Evolutionary conservation across 2,329 filamentous ascomycete species (phyloP), one percentile per base, ranked within the genome.

Genomic region (Cladosporium velox): DNA sequence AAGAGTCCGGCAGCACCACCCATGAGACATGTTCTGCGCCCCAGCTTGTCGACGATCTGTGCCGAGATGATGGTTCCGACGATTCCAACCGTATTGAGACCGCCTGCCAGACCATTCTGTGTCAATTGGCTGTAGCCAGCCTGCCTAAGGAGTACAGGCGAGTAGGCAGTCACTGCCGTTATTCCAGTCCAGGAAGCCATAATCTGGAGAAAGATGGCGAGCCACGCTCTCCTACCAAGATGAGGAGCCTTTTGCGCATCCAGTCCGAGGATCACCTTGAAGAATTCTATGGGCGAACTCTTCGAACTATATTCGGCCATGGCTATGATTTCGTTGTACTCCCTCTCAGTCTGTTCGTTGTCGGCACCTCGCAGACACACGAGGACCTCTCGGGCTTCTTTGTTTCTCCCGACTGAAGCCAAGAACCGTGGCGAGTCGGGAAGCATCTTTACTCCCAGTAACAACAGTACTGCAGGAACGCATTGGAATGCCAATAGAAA

Each of bases 61-160:
- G 83, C 81, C 63, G 80, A 82, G 65, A 84, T 82, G 41, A 84
- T 80, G 2, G 83, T 86, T 1, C 82, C 83, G 2, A 84, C 67
- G 30, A 85, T 82, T 14, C 83, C 83, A 59, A 85, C 77, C 0
- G 82, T 85, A 72, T 85, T 86, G 18, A 84, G 72, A 6, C 82
- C 80, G 6, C 84, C 84, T 1, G 83, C 80, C 11, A 86, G 79
- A 41, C 83, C 80, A 61, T 81, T 82, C 65, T 81, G 69, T 67
- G 77, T 83, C 41, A 82, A 70, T 4, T 76, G 73, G 68, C 70
- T 76, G 68, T 77, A 80, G 3, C 74, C 76, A 26, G 76, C 77
- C 64, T 75, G 69, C 30, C 66, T 70, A 49, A 77, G 74, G n/a
- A 78, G 70, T 4, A 76, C 74, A 18, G 74, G 73, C 11, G 72